Evolutionary conservation across 176 grass and related monocot genomes (phyloP), one percentile per base, ranked within the genome.

Genomic region (Neostapfia colusana): DNA sequence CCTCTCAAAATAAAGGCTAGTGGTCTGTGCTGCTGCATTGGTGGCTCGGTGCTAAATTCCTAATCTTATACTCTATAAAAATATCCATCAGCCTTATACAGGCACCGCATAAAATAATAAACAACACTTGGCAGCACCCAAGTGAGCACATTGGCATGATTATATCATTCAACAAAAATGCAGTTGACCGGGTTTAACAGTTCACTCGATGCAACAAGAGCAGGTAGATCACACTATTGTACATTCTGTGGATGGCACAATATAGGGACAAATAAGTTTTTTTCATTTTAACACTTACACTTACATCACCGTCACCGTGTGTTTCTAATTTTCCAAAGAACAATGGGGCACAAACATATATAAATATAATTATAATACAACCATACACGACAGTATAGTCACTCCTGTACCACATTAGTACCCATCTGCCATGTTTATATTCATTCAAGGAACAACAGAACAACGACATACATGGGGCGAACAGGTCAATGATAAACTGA

Each of bases 381-480:
- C 12, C 28, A 63, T 17, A 63, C 1, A 18, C 16, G 4, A n/a
- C 8, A 10, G 17, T 36, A 20, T n/a, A 18, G 31, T 25, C 16
- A 54, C 42, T 66, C 38, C 48, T 44, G 40, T 38, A 42, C 3
- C 58, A 73, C 46, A 31, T 48, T 26, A 23, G 26, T 40, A 63
- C 35, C 43, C 12, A 78, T 71, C 24, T 71, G 18, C 45, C 27
- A 43, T 15, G 17, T 54, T 53, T 40, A 61, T 64, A 71, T 53
- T 77, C 28, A 16, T 36, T 76, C 72, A 62, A 77, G 34, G 54
- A 70, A 50, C 55, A 50, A 26, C n/a, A 7, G 51, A 26, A 42
- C 55, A 71, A 1, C 3, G 18, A 24, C 10, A 72, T 65, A 56
- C 35, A 73, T 65, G 28, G 58, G 40, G 31, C 62, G 37, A 38